These are phyloP conservation scores for Pyrenophora graminea DNA, from an alignment of 2,329 filamentous ascomycete genomes.

Conservation along the genomic window DNA sequence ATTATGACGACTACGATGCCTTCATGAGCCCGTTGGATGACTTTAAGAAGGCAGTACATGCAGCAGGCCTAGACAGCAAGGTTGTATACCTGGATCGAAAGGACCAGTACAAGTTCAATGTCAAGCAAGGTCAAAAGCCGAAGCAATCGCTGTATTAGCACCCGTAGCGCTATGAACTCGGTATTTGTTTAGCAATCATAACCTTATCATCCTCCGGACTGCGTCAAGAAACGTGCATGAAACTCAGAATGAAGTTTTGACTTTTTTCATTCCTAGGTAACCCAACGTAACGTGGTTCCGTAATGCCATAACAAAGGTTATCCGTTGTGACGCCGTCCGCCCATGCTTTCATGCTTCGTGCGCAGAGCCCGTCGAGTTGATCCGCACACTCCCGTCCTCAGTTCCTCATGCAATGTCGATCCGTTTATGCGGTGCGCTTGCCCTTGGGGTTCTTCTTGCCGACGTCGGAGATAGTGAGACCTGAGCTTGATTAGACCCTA, in stretches of 20 bases:
- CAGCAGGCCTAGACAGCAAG: constrained; percentile 56
- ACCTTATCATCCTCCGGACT: neutral
- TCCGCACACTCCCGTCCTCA: constrained; percentile 12
- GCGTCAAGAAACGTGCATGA: constrained; percentile 2
- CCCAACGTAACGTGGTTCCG: constrained; percentile 27
- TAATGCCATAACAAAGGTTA: constrained; percentile 41
- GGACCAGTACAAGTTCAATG: constrained; percentile 61
- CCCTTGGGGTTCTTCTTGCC: constrained; percentile 67
- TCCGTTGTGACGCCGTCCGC: constrained; percentile 39
- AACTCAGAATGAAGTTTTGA: constrained; percentile 30
- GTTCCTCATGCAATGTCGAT: constrained; percentile 8
- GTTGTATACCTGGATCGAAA: constrained; percentile 66
- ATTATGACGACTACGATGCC: constrained; percentile 57
- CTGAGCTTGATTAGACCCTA: constrained; percentile 41
- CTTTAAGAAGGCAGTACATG: constrained; percentile 61
- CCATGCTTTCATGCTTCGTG: constrained; percentile 30
- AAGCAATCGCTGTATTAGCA: constrained; percentile 11
- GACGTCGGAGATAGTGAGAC: constrained; percentile 63
- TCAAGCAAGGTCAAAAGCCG: constrained; percentile 38
- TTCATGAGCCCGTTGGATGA: constrained; percentile 64
- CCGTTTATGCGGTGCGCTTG: constrained; percentile 49
- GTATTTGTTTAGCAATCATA: constrained; percentile 1
- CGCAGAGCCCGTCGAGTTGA: constrained; percentile 15
- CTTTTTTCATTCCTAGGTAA: constrained; percentile 39
- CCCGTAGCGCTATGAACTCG: neutral